phyloP scores from a whole-genome alignment of 169 alveolate genomes.

The Blepharisma undulans region DNA sequence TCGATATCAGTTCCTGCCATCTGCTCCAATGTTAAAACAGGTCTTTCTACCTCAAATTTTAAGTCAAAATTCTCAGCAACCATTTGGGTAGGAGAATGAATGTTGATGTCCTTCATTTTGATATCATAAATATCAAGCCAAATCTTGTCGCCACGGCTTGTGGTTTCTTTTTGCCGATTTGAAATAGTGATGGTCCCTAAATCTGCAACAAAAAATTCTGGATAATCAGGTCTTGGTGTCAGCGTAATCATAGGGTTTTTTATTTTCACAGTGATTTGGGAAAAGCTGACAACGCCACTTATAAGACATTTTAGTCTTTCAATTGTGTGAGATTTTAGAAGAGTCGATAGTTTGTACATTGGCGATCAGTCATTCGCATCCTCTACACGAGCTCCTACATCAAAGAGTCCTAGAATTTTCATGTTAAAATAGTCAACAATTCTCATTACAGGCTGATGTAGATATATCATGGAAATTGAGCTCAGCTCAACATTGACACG shows the following conservation, averaged over 20 bases:
- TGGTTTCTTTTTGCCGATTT: background rate
- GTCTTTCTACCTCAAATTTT: background rate
- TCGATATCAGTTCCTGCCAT: background rate
- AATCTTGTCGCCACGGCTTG: background rate
- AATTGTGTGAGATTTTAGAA: background rate
- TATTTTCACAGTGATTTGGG: background rate
- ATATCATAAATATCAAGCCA: conserved; percentile 9
- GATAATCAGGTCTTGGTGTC: background rate
- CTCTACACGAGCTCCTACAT: background rate
- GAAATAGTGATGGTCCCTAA: background rate
- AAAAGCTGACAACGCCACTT: background rate
- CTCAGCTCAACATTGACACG: background rate
- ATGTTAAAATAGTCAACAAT: conserved; percentile 18
- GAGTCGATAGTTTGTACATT: background rate
- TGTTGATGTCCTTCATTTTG: background rate
- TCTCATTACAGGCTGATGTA: conserved; percentile 30
- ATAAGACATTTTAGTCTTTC: background rate
- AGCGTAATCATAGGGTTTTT: background rate
- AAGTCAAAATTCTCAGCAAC: background rate
- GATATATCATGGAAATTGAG: background rate
- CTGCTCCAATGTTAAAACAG: background rate
- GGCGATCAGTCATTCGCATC: background rate
- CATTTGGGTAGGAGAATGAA: background rate
- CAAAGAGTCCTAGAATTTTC: background rate
- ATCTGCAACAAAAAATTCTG: background rate